Evolutionary conservation across 345 rosid species (phyloP).

Genomic region (Abelmoschus esculentus): DNA sequence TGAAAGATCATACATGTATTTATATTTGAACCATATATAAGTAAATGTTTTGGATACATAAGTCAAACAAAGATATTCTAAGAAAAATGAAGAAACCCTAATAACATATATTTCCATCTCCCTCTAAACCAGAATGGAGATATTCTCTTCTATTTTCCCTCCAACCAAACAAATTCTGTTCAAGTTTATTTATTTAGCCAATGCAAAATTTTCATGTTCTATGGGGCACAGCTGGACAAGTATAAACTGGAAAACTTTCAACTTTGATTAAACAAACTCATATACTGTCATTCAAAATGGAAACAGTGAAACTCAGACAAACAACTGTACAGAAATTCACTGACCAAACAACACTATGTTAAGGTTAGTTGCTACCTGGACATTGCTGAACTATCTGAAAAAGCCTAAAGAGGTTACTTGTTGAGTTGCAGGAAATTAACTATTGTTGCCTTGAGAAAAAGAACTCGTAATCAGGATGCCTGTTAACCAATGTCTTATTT

Average conservation of each 20-base stretch:
- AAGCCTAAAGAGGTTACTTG: not conserved
- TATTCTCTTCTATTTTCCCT: no score
- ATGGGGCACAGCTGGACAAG: no score
- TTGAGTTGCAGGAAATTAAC: not conserved
- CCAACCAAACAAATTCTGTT: no score
- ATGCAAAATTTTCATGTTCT: no score
- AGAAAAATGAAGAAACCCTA: no score
- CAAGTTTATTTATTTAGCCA: no score
- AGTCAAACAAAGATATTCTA: no score
- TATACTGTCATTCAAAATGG: not conserved
- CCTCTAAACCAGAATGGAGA: no score
- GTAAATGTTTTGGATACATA: no score
- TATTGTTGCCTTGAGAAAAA: constrained; percentile 33
- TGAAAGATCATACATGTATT: no score
- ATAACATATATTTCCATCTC: no score
- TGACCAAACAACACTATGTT: not conserved
- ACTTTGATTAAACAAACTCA: not conserved
- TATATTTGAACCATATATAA: no score
- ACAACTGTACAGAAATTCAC: not conserved
- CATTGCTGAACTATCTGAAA: not conserved
- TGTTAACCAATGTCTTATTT: constrained; percentile 23
- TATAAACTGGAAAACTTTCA: not conserved
- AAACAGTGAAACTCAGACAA: not conserved
- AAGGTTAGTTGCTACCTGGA: constrained; percentile 11
- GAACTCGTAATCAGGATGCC: constrained; percentile 50